Evolutionary conservation across 2,329 filamentous ascomycete genomes (phyloP).

Genomic region (Phialocephala subalpina): DNA sequence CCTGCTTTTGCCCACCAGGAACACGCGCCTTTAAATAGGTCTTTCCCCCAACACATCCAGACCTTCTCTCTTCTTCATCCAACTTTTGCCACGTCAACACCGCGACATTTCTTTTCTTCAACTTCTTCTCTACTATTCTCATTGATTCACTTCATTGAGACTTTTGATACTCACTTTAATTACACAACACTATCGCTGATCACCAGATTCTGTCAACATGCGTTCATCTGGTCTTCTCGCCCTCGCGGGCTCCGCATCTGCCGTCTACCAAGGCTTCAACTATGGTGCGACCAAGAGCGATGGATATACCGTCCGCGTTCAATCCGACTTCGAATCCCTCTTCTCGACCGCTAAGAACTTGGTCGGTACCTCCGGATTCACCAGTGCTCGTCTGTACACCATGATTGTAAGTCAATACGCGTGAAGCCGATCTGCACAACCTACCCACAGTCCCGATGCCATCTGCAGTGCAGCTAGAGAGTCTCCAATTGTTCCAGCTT

Average conservation of each 20-base stretch:
- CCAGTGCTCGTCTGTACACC: slow-evolving; percentile 77
- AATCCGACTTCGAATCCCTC: slow-evolving; percentile 72
- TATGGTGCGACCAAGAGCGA: slow-evolving; percentile 72
- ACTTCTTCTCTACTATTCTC: background rate
- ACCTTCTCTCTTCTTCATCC: slow-evolving; percentile 11
- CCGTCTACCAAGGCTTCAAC: slow-evolving; percentile 67
- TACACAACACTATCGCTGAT: slow-evolving; percentile 17
- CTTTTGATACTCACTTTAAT: background rate
- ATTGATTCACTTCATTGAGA: background rate
- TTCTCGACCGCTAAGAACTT: slow-evolving; percentile 73
- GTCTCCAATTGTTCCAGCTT: too few species aligned
- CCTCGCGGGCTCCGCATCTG: slow-evolving; percentile 45
- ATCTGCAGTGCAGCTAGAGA: too few species aligned
- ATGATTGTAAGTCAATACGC: slow-evolving; percentile 52
- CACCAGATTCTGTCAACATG: slow-evolving; percentile 34
- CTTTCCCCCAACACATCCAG: slow-evolving; percentile 9
- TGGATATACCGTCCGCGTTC: slow-evolving; percentile 61
- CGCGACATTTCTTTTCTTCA: slow-evolving; percentile 6
- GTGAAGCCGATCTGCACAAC: background rate
- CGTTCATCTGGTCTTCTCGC: slow-evolving; percentile 38
- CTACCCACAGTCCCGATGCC: too few species aligned
- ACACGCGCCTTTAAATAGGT: slow-evolving; percentile 13
- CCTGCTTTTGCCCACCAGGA: background rate
- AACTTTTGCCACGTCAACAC: slow-evolving; percentile 7
- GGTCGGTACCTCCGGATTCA: slow-evolving; percentile 71